phyloP scores from a whole-genome alignment of 345 rosid species.

The Chamaenerion angustifolium region DNA sequence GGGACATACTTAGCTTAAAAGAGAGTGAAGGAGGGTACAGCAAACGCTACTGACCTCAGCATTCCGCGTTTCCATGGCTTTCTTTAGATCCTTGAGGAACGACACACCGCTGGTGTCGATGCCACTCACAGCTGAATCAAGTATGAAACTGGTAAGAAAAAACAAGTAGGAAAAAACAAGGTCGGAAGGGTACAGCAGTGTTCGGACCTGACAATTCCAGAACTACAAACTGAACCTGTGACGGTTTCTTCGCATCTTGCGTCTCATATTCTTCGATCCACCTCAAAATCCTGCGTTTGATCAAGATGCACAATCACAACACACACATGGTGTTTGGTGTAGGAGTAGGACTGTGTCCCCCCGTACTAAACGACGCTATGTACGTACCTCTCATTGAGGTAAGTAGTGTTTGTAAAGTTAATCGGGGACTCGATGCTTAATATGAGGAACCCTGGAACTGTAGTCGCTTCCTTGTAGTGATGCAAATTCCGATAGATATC shows the following conservation, averaged over 20 bases:
- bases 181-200: too few relatives aligned
- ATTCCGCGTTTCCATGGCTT: constrained; percentile 39
- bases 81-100: constrained; percentile 49
- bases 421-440: constrained; percentile 72
- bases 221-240: constrained; percentile 42
- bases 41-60: constrained; percentile 30
- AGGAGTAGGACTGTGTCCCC: neutral
- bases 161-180: too few relatives aligned
- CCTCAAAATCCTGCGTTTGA: constrained; percentile 40
- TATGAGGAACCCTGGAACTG: constrained; percentile 63
- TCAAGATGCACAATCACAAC: neutral
- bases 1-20: neutral
- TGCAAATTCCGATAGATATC: constrained; percentile 49
- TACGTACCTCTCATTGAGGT: constrained; percentile 69
- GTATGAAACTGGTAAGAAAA: too few relatives aligned
- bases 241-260: constrained; percentile 33
- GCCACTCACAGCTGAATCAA: constrained; percentile 50
- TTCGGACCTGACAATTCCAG: constrained; percentile 62
- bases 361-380: neutral
- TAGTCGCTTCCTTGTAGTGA: constrained; percentile 65
- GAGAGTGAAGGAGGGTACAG: too few relatives aligned
- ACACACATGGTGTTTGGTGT: too few relatives aligned
- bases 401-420: constrained; percentile 74
- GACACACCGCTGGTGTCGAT: constrained; percentile 80
- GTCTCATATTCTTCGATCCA: constrained; percentile 75